phyloP scores from a whole-genome alignment of 768 basidiomycete species.

The Auriscalpium orientale region DNA sequence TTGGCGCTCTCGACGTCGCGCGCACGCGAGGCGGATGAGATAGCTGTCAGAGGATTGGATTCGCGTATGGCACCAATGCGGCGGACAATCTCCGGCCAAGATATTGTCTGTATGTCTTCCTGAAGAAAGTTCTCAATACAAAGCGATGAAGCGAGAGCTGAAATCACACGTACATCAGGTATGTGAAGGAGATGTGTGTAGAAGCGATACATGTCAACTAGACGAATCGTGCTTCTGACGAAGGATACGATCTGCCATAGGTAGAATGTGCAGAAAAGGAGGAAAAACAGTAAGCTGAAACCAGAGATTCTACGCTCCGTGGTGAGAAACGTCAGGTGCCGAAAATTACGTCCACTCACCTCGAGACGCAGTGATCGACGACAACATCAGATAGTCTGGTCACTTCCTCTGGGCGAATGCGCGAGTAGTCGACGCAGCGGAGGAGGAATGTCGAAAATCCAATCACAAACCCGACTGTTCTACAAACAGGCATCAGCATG shows the following conservation, averaged over 20 bases:
- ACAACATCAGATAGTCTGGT: slow-evolving; percentile 74
- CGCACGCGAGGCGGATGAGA: slow-evolving; percentile 50
- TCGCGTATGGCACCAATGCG: slow-evolving; percentile 86
- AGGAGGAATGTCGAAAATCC: slow-evolving; percentile 95
- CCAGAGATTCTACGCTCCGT: slow-evolving; percentile 61
- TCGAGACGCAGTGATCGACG: slow-evolving; percentile 75
- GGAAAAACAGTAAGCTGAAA: slow-evolving; percentile 74
- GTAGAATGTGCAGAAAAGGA: slow-evolving; percentile 84
- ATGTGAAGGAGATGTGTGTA: slow-evolving; percentile 91
- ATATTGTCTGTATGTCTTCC: slow-evolving; percentile 96
- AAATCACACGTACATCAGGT: slow-evolving; percentile 64
- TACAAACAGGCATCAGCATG: slow-evolving; percentile 31
- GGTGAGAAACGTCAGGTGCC: neutral
- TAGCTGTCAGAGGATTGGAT: slow-evolving; percentile 86
- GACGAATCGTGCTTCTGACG: slow-evolving; percentile 60
- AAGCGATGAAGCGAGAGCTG: slow-evolving; percentile 9
- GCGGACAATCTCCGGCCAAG: slow-evolving; percentile 92
- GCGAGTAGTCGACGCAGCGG: slow-evolving; percentile 90
- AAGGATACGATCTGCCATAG: slow-evolving; percentile 83
- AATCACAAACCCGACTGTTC: slow-evolving; percentile 97
- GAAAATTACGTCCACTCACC: slow-evolving; percentile 38
- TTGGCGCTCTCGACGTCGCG: slow-evolving; percentile 71
- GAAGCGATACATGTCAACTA: slow-evolving; percentile 93
- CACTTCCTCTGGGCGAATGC: slow-evolving; percentile 58
- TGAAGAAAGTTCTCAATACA: slow-evolving; percentile 25